Conservation (phyloP, 345 rosid genomes). For the Eutrema heterophyllum region DNA sequence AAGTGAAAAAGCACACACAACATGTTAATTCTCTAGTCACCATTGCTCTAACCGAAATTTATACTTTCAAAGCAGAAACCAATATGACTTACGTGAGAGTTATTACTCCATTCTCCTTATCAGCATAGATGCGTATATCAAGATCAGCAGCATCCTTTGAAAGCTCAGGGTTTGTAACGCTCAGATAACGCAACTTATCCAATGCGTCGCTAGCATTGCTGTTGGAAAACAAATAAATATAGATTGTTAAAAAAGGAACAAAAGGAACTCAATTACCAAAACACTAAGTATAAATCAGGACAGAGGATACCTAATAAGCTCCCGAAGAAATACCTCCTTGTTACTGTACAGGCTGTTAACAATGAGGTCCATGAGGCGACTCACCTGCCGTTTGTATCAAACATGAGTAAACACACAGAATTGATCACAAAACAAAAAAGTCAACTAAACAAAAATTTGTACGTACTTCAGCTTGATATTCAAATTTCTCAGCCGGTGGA, state of each 20-base stretch:
- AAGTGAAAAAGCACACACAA: not conserved
- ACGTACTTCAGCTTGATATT: conserved; percentile 94
- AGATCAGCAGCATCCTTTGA: conserved; percentile 68
- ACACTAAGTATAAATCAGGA: not conserved
- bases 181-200: conserved; percentile 87
- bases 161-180: conserved; percentile 74
- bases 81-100: conserved; percentile 56
- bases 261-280: not conserved
- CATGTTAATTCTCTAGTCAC: not conserved
- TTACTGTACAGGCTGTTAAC: conserved; percentile 95
- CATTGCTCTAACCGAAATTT: not conserved
- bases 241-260: not conserved
- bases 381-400: conserved; percentile 52
- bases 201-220: conserved; percentile 99
- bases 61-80: not conserved
- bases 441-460: not conserved
- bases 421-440: not conserved
- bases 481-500: conserved; percentile 63
- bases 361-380: conserved; percentile 98
- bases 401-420: not conserved
- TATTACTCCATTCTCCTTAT: conserved; percentile 76
- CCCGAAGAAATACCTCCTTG: conserved; percentile 96
- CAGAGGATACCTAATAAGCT: conserved; percentile 67
- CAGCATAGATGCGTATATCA: conserved; percentile 81
- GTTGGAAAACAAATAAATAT: conserved; percentile 7